Conservation (phyloP, 1,139 yeast species). For the Yamadazyma diddensiae region DNA sequence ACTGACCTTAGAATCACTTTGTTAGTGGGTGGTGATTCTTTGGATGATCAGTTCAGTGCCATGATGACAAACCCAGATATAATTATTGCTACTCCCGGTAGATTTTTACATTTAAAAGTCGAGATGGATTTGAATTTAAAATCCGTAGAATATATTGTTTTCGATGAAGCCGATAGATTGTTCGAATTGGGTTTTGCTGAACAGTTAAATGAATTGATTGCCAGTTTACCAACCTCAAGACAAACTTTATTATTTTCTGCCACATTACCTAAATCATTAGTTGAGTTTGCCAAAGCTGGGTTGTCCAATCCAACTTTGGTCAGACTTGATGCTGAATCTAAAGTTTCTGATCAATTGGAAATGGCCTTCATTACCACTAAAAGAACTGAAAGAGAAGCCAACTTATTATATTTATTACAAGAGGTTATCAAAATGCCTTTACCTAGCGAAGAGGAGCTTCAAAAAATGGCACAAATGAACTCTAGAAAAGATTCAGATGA, state of each 20-base stretch:
- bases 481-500: constrained; percentile 45
- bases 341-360: constrained; percentile 84
- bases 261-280: constrained; percentile 86
- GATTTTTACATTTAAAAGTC: constrained; percentile 90
- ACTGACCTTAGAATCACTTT: constrained; percentile 79
- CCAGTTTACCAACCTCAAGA: constrained; percentile 75
- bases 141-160: constrained; percentile 84
- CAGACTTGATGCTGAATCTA: constrained; percentile 87
- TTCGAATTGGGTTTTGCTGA: constrained; percentile 98
- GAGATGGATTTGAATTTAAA: constrained; percentile 89
- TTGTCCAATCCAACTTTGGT: constrained; percentile 87
- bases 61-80: constrained; percentile 96
- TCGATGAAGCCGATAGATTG: constrained; percentile 97
- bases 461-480: constrained; percentile 48
- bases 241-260: constrained; percentile 93
- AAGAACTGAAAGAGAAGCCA: constrained; percentile 87
- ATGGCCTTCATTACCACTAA: constrained; percentile 85
- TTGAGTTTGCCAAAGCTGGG: constrained; percentile 97
- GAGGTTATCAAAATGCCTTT: constrained; percentile 83
- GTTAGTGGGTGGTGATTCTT: constrained; percentile 94
- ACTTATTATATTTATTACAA: constrained; percentile 68
- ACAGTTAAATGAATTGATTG: constrained; percentile 85
- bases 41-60: constrained; percentile 91
- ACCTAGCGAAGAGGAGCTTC: constrained; percentile 64
- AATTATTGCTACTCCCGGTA: constrained; percentile 95